A percentile compares a stretch with the other conserved stretches of the same genome.
Conservation (phyloP, 345 rosid genomes). For the Eucalyptus pauciflora region DNA sequence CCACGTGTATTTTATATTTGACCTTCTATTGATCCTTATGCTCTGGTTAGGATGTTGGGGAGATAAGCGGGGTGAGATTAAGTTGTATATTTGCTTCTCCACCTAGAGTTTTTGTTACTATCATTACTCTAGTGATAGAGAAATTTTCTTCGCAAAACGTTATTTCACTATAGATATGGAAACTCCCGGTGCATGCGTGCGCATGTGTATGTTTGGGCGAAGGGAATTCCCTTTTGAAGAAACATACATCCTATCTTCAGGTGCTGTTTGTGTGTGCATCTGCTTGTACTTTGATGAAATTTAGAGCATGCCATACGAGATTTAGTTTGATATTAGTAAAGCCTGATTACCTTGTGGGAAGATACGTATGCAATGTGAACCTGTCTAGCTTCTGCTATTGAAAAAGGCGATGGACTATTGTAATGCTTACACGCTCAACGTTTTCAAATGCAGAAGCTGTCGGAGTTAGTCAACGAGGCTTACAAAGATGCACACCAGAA, state of each 20-base stretch:
- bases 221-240: background rate
- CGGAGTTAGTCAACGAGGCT: constrained; percentile 70
- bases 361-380: background rate
- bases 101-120: background rate
- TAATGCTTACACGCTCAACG: fast-evolving
- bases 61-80: background rate
- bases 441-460: constrained; percentile 49
- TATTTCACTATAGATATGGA: background rate
- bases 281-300: background rate
- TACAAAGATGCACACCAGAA: constrained; percentile 93
- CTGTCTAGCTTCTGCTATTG: background rate
- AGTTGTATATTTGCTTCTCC: background rate
- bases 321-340: background rate
- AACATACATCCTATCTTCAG: background rate
- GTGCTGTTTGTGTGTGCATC: background rate
- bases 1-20: background rate
- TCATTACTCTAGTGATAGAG: background rate
- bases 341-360: background rate
- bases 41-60: background rate
- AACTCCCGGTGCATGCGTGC: background rate
- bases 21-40: background rate
- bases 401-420: background rate
- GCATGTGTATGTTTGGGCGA: background rate
- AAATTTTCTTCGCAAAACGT: background rate
- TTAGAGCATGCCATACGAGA: background rate